Base-by-base conservation (phyloP, 768 basidiomycete genomes). In the Pisolithus tinctorius region DNA sequence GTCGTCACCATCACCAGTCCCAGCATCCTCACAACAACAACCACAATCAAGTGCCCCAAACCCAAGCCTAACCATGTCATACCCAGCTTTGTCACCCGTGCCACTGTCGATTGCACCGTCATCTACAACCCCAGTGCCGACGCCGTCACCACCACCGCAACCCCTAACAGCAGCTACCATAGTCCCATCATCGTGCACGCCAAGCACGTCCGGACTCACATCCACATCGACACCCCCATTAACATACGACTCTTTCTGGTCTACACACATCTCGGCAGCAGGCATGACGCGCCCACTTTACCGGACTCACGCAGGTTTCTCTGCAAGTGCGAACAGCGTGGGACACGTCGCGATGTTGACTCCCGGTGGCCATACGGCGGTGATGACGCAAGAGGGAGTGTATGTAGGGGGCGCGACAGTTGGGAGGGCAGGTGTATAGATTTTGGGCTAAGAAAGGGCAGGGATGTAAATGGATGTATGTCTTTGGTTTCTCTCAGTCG, bases 221-320 rank as follows among this genome's bases (percentile, higher is more conserved):
- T 43, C 40, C 14, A 2, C n/a, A 43, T 4, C 6, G 47, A 11
- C 54, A n/a, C 62, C 70, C 7, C 61, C 71, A 10, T 65, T 81
- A 41, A 80, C 81, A 3, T 83, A 83, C 57, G 82, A 82, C 58
- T 79, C 78, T 0, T 83, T 82, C 58, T 83, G 80, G 82, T 80
- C 81, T 1, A 71, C 78, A 6, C 79, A 81, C 53, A 65, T 76
- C 17, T 62, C 68, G 0, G 57, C 64, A 3, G 16, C 60, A 2
- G 62, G 63, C 6, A 30, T 60, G 4, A 63, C 64, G 0, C 64
- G 65, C 2, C 55, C 66, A 1, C 58, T 66, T 10, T 66, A 68
- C 26, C 58, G 65, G 6, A 68, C 66, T 2, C 57, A 66, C 3
- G 54, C 62, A 4, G 66, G 65, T 4, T 66, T 66, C 31, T 55